Evolutionary conservation across 225 moss, liverwort and hornwort species (phyloP).

Genomic region (Takakia lepidozioides): DNA sequence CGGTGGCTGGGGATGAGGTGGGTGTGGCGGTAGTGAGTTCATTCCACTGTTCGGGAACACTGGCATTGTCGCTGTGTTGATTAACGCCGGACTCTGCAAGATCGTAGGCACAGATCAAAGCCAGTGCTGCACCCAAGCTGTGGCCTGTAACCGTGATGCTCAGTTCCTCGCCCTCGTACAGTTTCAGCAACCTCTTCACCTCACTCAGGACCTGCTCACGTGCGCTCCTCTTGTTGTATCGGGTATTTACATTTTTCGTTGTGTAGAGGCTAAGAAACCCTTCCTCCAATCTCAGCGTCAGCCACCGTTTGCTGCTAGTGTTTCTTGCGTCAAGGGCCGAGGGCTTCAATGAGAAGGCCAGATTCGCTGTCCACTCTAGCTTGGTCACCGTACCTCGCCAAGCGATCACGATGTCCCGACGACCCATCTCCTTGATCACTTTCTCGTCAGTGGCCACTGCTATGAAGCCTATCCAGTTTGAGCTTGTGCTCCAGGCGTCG

Average conservation of each 20-base stretch:
- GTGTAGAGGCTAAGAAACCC: slow-evolving; percentile 34
- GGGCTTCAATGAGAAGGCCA: slow-evolving; percentile 15
- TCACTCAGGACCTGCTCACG: slow-evolving; percentile 26
- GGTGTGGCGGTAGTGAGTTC: slow-evolving; percentile 1
- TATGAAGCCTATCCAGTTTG: slow-evolving; percentile 25
- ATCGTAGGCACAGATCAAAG: slow-evolving; percentile 26
- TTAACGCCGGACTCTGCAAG: slow-evolving; percentile 57
- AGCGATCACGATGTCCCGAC: slow-evolving; percentile 18
- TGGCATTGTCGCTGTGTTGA: slow-evolving; percentile 11
- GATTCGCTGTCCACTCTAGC: slow-evolving; percentile 17
- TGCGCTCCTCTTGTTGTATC: slow-evolving; percentile 28
- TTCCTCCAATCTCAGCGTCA: slow-evolving; percentile 25
- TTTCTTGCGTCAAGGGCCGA: slow-evolving; percentile 16
- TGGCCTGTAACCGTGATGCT: slow-evolving; percentile 37
- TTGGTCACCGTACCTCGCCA: slow-evolving; percentile 19
- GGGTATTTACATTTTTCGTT: slow-evolving; percentile 12
- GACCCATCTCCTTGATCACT: slow-evolving; percentile 18
- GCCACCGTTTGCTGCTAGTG: not conserved
- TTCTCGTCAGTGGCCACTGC: slow-evolving; percentile 13
- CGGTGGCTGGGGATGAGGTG: slow-evolving; percentile 4
- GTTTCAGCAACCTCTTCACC: slow-evolving; percentile 11
- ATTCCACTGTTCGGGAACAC: slow-evolving; percentile 33
- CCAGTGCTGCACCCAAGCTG: slow-evolving; percentile 33
- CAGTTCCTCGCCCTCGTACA: slow-evolving; percentile 22
- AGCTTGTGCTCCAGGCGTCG: slow-evolving; percentile 31